Evolutionary conservation across 2,329 filamentous ascomycete genomes (phyloP).

Genomic region (Elsinoe necatrix): DNA sequence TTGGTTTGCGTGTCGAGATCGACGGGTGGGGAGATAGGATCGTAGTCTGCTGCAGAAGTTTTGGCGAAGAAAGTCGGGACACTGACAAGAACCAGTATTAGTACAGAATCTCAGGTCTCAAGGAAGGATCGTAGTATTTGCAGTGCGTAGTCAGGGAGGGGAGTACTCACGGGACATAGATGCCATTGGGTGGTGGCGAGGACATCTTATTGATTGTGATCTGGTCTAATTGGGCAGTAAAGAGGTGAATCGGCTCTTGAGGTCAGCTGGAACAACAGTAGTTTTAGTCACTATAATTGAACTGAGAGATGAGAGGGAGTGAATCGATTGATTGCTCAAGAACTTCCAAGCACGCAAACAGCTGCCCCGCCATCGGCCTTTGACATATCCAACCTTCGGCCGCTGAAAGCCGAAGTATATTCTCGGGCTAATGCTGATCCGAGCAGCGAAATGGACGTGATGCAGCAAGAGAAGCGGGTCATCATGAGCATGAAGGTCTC

Average conservation of each 20-base stretch:
- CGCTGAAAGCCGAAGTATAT: not conserved
- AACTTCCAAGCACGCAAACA: not conserved
- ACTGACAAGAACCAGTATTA: conserved; percentile 12
- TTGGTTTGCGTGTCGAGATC: conserved; percentile 51
- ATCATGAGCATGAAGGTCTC: not conserved
- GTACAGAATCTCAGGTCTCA: not conserved
- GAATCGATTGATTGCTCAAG: not conserved
- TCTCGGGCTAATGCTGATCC: not conserved
- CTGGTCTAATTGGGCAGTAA: not conserved
- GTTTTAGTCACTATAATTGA: too few relatives aligned
- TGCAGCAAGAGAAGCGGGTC: not conserved
- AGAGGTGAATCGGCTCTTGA: too few relatives aligned
- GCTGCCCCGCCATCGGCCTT: conserved; percentile 11
- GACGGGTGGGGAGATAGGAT: conserved; percentile 42
- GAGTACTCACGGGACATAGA: conserved; percentile 42
- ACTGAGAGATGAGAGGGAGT: not conserved
- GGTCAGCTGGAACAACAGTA: too few relatives aligned
- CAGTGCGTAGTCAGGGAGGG: not conserved
- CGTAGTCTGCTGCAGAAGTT: conserved; percentile 35
- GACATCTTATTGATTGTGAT: conserved; percentile 16
- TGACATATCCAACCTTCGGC: not conserved
- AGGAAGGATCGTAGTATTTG: not conserved
- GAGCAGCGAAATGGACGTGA: not conserved
- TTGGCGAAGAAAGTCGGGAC: conserved; percentile 58
- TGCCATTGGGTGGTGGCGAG: conserved; percentile 42